A percentile compares a stretch with the other conserved stretches of the same genome.
These are phyloP conservation scores for Actinomortierella ambigua DNA, from an alignment of 371 early-diverging fungal species.

Conservation along the genomic window DNA sequence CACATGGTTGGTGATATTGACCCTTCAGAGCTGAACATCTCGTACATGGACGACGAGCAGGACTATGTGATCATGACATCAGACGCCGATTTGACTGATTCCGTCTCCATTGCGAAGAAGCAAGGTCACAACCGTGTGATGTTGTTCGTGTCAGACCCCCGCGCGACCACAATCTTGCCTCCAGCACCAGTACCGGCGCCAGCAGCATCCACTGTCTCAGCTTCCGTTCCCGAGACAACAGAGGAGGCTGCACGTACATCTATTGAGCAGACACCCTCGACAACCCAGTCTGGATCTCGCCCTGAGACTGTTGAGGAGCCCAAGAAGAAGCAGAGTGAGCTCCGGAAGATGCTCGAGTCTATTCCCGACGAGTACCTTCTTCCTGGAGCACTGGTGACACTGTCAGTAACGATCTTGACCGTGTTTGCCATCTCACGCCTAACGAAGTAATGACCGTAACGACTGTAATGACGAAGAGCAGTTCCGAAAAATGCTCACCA, in stretches of 20 bases:
- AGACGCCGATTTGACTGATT: slow-evolving; percentile 82
- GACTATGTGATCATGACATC: slow-evolving; percentile 83
- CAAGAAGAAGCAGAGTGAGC: slow-evolving; percentile 33
- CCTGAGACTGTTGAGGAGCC: slow-evolving; percentile 15
- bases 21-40: slow-evolving; percentile 64
- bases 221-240: slow-evolving; percentile 3
- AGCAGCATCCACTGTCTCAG: slow-evolving; percentile 8
- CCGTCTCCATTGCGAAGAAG: slow-evolving; percentile 79
- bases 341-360: slow-evolving; percentile 41
- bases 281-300: not conserved
- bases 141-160: slow-evolving; percentile 63
- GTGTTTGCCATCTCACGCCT: slow-evolving; percentile 59
- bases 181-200: slow-evolving; percentile 6
- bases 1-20: slow-evolving; percentile 59
- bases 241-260: slow-evolving; percentile 12
- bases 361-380: slow-evolving; percentile 62
- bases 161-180: slow-evolving; percentile 26
- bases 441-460: slow-evolving; percentile 10
- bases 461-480: no score
- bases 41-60: slow-evolving; percentile 89
- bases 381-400: slow-evolving; percentile 65
- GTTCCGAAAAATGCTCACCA: no score
- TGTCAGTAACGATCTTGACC: slow-evolving; percentile 62
- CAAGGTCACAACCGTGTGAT: slow-evolving; percentile 80
- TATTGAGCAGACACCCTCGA: slow-evolving; percentile 5